Base-by-base conservation (phyloP, 148 eudicot genomes). In the Rhododendron molle region DNA sequence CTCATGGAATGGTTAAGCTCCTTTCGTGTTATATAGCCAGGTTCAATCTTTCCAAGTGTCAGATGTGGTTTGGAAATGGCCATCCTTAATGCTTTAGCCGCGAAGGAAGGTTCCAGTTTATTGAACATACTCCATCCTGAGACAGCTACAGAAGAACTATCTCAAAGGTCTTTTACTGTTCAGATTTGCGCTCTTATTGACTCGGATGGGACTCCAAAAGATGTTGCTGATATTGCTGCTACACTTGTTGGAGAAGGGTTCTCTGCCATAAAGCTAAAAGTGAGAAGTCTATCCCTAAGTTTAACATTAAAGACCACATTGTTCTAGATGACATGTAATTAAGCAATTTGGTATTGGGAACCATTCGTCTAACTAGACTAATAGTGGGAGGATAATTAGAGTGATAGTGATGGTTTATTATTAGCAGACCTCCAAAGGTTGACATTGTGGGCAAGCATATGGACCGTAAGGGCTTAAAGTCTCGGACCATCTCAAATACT, bases 11-110 rank as follows among this genome's bases (percentile, higher is more conserved):
- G 6, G 26, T 54, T 81, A 54, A 54, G 46, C 83, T 78, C 34
- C 49, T 46, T 78, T 26, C 36, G 5, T 78, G 81, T 46, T 89
- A 28, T 91, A 85, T 91, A 97, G 99, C 95, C 95, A 78, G 85
- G 81, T 76, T 92, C 96, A 73, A 88, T 97, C 88, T 89, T 91
- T 83, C 98, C 99, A 72, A 94, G 98, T 92, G 94, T 97, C 30
- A 89, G 98, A 87, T 95, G 98, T 91, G 99, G 99, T 76, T 86
- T 97, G 76, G 99, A 97, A 91, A 95, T 95, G 98, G 98, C 99
- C 56, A 85, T 93, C 67, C 93, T 97, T 38, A 97, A 95, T 92
- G 99, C 98, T 32, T 89, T 94, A 83, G 98, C 98, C 67, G 90
- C 93, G 44, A 89, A 87, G 52, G 88, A 88, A 69, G 88, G 87